Evolutionary conservation across 1,284 basidiomycete genomes (phyloP).

Genomic region (Lignosus rhinocerotis): DNA sequence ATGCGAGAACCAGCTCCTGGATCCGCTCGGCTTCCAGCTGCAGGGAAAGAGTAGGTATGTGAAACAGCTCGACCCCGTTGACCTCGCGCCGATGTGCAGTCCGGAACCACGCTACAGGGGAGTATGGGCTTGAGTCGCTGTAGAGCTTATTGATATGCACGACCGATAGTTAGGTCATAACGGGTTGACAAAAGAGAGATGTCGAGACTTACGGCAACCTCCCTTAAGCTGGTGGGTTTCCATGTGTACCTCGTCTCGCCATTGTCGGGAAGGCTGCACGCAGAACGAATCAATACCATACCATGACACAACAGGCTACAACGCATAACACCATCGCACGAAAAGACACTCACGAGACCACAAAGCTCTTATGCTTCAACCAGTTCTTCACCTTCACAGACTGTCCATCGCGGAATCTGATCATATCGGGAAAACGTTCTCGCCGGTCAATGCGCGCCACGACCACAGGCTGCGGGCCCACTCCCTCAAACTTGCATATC

Average conservation of each 20-base stretch:
- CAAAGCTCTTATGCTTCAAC: conserved; percentile 10
- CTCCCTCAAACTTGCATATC: conserved; percentile 1
- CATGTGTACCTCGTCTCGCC: conserved; percentile 5
- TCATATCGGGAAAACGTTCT: conserved; percentile 15
- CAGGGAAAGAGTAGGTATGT: conserved; percentile 9
- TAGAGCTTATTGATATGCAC: conserved; percentile 2
- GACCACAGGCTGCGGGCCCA: neutral
- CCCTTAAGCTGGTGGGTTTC: conserved; percentile 9
- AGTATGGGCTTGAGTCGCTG: conserved; percentile 1
- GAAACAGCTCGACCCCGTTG: neutral
- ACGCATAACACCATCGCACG: too few relatives aligned
- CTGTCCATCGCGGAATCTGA: conserved; percentile 10
- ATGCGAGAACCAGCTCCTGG: conserved; percentile 9
- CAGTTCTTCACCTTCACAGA: conserved; percentile 11
- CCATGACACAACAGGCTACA: too few relatives aligned
- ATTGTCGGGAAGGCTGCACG: neutral
- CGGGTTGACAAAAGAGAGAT: neutral
- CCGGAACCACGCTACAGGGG: conserved; percentile 16
- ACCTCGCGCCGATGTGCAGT: neutral
- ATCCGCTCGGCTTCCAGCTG: conserved; percentile 12
- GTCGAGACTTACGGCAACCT: conserved; percentile 13
- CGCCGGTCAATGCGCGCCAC: conserved; percentile 13
- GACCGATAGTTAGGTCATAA: neutral
- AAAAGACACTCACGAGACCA: conserved; percentile 1
- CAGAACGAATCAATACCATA: neutral